Base-by-base conservation (phyloP, 2,329 filamentous ascomycete species). In the Trichoderma atroviride region DNA sequence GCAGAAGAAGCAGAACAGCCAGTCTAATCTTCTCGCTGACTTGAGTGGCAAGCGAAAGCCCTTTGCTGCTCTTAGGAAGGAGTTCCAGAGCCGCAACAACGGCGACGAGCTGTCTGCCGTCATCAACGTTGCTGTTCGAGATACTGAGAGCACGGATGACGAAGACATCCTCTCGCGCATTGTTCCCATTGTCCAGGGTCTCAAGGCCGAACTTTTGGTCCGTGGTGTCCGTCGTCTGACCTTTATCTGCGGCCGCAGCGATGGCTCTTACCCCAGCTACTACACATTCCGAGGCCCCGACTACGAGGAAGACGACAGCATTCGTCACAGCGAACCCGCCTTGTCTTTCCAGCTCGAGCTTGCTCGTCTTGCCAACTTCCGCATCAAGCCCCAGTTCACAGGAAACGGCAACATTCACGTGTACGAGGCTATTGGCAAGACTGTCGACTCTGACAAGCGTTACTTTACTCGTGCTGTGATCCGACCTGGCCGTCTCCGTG, bases 381-480 rank as follows among this genome's bases (percentile, higher is more conserved):
- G 94, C 84, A 97, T 98, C 83, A 96, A 94, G 84, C 95, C 96
- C 2, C 94, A 99, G 63, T 99, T 99, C 83, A 98, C 96, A 0
- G 94, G 98, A 83, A 99, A 99, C 86, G 92, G 96, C 78, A 98
- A 97, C 83, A 97, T 99, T 73, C 96, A 99, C 85, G 94, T 99
- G 70, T 99, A 98, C 82, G 94, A 98, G 85, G 96, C 93, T 74
- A 85, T 97, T 76, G 96, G 96, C 78, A 99, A 97, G 86, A 92
- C 92, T 61, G 92, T 94, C 50, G 94, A 97, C 79, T 94, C 92
- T 69, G 96, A 99, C 82, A 97, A 97, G 89, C 92, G 96, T 74
- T 99, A 98, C 88, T 99, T 99, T 81, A 96, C 96, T 62, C 93
- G 96, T 80, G 95, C 95, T 70, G 93, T 97, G 59, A 96, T 99